These are phyloP conservation scores for Rossbeevera mucosa DNA, from an alignment of 768 basidiomycete genomes.

Conservation along the genomic window DNA sequence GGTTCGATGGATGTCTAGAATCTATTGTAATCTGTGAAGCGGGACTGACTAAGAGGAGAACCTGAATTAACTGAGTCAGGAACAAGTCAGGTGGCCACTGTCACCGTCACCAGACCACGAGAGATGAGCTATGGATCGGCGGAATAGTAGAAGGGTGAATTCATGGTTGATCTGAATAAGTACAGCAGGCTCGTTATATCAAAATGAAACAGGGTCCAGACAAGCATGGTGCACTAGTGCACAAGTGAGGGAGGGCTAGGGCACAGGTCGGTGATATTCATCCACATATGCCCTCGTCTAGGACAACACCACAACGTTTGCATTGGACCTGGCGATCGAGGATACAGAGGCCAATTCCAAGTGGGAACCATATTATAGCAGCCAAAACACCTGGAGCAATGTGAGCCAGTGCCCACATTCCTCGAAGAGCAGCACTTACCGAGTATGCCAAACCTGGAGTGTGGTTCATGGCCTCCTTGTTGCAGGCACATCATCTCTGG, in stretches of 20 bases:
- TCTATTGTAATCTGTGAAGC: no score
- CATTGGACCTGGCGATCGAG: constrained; percentile 71
- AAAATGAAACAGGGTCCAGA: neutral
- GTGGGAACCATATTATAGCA: constrained; percentile 82
- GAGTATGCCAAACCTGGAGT: constrained; percentile 64
- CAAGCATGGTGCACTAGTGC: neutral
- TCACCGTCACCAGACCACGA: neutral
- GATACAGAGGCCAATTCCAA: constrained; percentile 74
- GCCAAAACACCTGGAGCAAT: constrained; percentile 60
- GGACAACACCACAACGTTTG: constrained; percentile 39
- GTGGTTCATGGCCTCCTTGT: constrained; percentile 58
- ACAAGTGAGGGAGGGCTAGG: neutral
- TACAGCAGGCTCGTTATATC: constrained; percentile 12
- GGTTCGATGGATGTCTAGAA: no score
- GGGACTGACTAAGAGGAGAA: no score
- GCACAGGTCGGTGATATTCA: constrained; percentile 4
- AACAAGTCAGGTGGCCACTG: no score
- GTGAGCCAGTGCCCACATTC: neutral
- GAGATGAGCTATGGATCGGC: neutral
- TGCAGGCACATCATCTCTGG: constrained; percentile 87
- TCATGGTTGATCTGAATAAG: constrained; percentile 5
- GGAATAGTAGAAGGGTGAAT: neutral
- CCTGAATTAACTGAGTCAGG: no score
- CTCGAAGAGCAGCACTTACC: constrained; percentile 40
- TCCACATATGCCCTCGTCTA: constrained; percentile 37